These are phyloP conservation scores for Tolypocladium nubicola DNA, from an alignment of 2,329 filamentous ascomycete species.

Conservation along the genomic window DNA sequence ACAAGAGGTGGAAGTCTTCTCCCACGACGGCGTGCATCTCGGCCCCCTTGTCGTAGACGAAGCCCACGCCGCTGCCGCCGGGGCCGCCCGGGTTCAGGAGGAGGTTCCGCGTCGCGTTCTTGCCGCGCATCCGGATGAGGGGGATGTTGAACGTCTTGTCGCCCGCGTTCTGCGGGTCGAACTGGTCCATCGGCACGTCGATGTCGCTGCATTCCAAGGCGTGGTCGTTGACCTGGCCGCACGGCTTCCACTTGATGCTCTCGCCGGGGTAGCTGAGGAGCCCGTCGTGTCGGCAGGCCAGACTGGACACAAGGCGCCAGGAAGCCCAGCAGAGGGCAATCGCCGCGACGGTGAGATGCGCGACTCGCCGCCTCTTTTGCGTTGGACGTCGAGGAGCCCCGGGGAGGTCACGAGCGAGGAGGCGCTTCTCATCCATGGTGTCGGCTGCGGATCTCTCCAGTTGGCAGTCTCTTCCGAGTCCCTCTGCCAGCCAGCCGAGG, in stretches of 20 bases:
- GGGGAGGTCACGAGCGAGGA: not conserved
- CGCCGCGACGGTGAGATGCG: not conserved
- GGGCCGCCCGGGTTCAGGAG: slow-evolving; percentile 38
- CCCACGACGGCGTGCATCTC: slow-evolving; percentile 24
- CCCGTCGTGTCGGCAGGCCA: not conserved
- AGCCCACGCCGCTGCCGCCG: slow-evolving; percentile 29
- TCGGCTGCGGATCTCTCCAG: too few relatives aligned
- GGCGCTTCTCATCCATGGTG: not conserved
- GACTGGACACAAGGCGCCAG: not conserved
- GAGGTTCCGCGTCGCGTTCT: slow-evolving; percentile 30
- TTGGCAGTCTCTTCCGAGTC: not conserved
- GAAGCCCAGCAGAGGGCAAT: not conserved
- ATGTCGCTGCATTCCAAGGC: slow-evolving; percentile 31
- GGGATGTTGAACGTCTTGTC: slow-evolving; percentile 32
- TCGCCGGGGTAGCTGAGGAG: slow-evolving; percentile 20
- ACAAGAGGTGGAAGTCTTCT: slow-evolving; percentile 33
- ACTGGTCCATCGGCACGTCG: slow-evolving; percentile 36
- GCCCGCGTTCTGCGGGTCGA: slow-evolving; percentile 18
- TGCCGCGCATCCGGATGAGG: slow-evolving; percentile 31
- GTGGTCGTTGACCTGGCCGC: slow-evolving; percentile 24
- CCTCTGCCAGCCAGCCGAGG: not conserved
- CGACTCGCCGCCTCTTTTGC: not conserved
- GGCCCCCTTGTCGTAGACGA: slow-evolving; percentile 23
- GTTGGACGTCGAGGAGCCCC: not conserved
- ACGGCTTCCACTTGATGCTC: slow-evolving; percentile 25